phyloP scores from a whole-genome alignment of 1,139 yeast genomes.

The Meyerozyma athensensis region DNA sequence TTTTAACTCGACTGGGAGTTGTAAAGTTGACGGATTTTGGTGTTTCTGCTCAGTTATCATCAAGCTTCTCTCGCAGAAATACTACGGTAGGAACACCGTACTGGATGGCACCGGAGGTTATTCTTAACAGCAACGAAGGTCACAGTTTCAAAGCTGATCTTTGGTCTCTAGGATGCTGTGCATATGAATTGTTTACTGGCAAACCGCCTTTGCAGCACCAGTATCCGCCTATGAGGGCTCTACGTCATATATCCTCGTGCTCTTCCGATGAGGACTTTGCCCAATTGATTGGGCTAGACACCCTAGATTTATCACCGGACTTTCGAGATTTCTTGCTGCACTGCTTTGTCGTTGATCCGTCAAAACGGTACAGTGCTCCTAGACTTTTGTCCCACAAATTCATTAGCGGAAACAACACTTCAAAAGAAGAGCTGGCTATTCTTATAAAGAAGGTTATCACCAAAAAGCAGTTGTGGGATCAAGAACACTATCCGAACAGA shows the following conservation, averaged over 20 bases:
- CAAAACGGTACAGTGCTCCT: slow-evolving; percentile 51
- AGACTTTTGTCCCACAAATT: slow-evolving; percentile 60
- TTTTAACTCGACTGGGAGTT: slow-evolving; percentile 63
- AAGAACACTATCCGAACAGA: slow-evolving; percentile 31
- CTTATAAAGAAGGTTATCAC: slow-evolving; percentile 32
- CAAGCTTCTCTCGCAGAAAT: slow-evolving; percentile 68
- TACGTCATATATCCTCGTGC: slow-evolving; percentile 45
- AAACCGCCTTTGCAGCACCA: slow-evolving; percentile 74
- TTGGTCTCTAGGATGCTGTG: slow-evolving; percentile 94
- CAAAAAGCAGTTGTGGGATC: slow-evolving; percentile 38
- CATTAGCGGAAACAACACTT: slow-evolving; percentile 26
- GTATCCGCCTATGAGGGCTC: slow-evolving; percentile 75
- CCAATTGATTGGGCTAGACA: slow-evolving; percentile 25
- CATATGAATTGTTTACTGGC: slow-evolving; percentile 76
- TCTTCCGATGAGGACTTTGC: slow-evolving; percentile 28
- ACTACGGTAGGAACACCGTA: slow-evolving; percentile 98
- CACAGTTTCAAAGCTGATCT: slow-evolving; percentile 88
- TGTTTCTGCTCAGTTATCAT: slow-evolving; percentile 82
- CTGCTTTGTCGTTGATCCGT: slow-evolving; percentile 64
- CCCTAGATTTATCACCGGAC: slow-evolving; percentile 18
- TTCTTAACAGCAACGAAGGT: slow-evolving; percentile 67
- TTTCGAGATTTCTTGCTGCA: slow-evolving; percentile 56
- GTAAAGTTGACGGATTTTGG: slow-evolving; percentile 96
- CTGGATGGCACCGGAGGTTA: slow-evolving; percentile 99
- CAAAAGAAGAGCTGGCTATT: slow-evolving; percentile 13